Conservation (phyloP, 768 basidiomycete genomes). For the Tricholoma furcatifolium region DNA sequence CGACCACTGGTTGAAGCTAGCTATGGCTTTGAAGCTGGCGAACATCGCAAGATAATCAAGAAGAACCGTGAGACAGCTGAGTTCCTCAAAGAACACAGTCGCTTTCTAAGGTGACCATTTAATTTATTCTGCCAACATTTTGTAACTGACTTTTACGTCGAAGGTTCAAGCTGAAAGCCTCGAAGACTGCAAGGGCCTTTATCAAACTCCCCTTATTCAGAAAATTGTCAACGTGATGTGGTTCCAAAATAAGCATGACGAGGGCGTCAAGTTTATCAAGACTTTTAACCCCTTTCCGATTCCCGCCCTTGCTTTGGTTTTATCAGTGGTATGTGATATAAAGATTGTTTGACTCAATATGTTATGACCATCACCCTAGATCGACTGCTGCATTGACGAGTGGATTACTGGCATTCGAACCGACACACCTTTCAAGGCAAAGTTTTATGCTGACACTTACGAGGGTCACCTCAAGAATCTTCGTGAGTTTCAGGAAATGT, state of each 20-base stretch:
- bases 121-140: too few species aligned
- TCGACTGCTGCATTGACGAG: constrained; percentile 21
- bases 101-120: too few species aligned
- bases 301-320: neutral
- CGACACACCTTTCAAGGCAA: neutral
- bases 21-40: too few species aligned
- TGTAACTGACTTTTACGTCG: too few species aligned
- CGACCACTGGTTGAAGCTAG: too few species aligned
- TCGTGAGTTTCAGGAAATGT: constrained; percentile 9
- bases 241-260: neutral
- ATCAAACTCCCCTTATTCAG: neutral
- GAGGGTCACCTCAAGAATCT: constrained; percentile 12
- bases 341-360: too few species aligned
- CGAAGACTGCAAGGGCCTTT: neutral
- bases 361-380: constrained; percentile 6
- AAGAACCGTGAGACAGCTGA: too few species aligned
- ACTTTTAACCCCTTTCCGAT: neutral
- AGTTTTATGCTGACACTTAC: constrained; percentile 18
- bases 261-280: neutral
- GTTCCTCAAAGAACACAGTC: too few species aligned
- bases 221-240: neutral
- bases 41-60: too few species aligned
- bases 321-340: neutral
- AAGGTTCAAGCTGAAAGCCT: neutral
- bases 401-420: constrained; percentile 18